Evolutionary conservation across 1,284 basidiomycete species (phyloP), one percentile per base, ranked within the genome.

Genomic region (Malassezia obtusa): DNA sequence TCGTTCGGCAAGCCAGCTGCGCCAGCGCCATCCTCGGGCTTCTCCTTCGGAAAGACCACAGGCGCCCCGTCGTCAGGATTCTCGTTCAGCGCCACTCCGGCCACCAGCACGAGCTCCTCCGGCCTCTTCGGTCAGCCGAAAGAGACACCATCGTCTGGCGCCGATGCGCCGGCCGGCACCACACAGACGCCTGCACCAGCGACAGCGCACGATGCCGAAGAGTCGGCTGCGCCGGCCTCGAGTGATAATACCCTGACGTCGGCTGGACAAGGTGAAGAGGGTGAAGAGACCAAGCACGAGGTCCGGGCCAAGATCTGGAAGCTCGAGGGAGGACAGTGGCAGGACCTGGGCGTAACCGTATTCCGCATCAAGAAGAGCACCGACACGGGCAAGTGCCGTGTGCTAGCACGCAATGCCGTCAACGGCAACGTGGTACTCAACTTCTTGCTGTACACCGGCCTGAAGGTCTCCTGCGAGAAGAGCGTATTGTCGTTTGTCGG

Each of bases 341-440:
- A 62, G 41, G 68, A 71, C 38, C 55, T 71, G 11, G 68, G 68
- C 17, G 52, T 71, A 6, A 64, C 61, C 44, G 53, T 64, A 5
- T 55, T 64, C 32, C 64, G 64, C 28, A 46, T 71, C 60, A 71
- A 71, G 54, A 57, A 55, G 45, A 36, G 62, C 15, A 48, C 46
- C 2, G 37, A 43, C n/a, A 61, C 59, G 15, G 24, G 36, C 33
- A 68, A 65, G 49, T 39, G 55, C 15, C 30, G 68, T 11, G 45
- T 71, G 30, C 49, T 71, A 3, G 68, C 64, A 1, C 44, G 68
- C 7, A 71, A 67, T 57, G 67, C 63, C 28, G 68, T 62, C 8
- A 71, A 68, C 47, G 67, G 68, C 25, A 66, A 66, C 32, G 65
- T 68, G 0, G 58, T 57, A 28, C 57, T 67, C 40, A 71, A 71